These are phyloP conservation scores for Gracilaria domingensis DNA, from an alignment of 23 red algal species.

Conservation along the genomic window DNA sequence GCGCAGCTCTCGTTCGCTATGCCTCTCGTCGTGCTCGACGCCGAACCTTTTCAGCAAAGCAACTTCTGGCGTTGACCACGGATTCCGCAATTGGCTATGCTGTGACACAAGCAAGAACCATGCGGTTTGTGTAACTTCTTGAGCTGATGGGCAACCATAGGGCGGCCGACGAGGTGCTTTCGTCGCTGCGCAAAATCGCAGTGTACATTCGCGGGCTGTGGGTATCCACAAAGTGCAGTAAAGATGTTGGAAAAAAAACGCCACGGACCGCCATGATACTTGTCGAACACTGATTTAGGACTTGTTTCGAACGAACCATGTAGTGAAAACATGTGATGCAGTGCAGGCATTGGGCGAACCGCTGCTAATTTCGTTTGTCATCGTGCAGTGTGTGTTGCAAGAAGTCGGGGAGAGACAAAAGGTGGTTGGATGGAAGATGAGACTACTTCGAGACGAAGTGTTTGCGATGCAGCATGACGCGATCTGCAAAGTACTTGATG, in stretches of 20 bases:
- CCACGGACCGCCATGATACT: constrained; percentile 35
- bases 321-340: constrained; percentile 28
- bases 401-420: constrained; percentile 50
- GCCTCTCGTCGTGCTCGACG: too few species aligned
- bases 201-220: constrained; percentile 50
- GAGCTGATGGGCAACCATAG: constrained; percentile 11
- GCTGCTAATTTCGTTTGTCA: constrained; percentile 23
- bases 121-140: constrained; percentile 19
- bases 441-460: neutral
- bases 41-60: constrained; percentile 29
- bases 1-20: too few species aligned
- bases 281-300: constrained; percentile 40
- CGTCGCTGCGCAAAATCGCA: constrained; percentile 1
- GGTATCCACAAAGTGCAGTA: constrained; percentile 35
- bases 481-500: constrained; percentile 14
- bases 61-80: constrained; percentile 12
- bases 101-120: constrained; percentile 16
- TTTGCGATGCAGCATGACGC: constrained; percentile 33
- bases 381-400: constrained; percentile 10
- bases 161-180: constrained; percentile 9
- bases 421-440: constrained; percentile 51
- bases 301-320: constrained; percentile 43
- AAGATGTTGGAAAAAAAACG: constrained; percentile 29
- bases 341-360: constrained; percentile 39
- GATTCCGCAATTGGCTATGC: constrained; percentile 20